Conservation (phyloP, 305 asterid genomes). For the Fraxinus greggii region DNA sequence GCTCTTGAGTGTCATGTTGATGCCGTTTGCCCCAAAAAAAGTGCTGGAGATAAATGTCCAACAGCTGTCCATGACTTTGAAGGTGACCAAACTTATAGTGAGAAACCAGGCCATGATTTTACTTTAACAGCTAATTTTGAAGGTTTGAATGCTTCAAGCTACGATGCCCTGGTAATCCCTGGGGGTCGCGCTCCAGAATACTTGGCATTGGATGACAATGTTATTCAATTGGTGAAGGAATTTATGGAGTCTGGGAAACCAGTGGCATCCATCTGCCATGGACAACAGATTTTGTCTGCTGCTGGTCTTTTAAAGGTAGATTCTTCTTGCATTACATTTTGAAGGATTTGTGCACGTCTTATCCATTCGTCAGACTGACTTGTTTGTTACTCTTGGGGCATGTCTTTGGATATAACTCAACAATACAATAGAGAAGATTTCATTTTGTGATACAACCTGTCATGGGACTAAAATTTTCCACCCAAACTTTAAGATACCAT, state of each 20-base stretch:
- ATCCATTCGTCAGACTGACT: neutral
- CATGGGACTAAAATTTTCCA: neutral
- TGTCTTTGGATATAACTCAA: neutral
- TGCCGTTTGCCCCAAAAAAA: slow-evolving; percentile 83
- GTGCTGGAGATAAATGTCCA: slow-evolving; percentile 64
- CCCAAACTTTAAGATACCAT: neutral
- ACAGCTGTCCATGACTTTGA: slow-evolving; percentile 94
- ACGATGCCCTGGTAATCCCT: slow-evolving; percentile 88
- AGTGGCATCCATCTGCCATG: slow-evolving; percentile 93
- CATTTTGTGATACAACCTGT: neutral
- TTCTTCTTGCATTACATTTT: slow-evolving; percentile 7
- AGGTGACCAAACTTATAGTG: slow-evolving; percentile 96
- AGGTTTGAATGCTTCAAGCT: slow-evolving; percentile 55
- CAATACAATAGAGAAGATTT: neutral
- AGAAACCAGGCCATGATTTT: slow-evolving; percentile 93
- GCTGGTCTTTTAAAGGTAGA: slow-evolving; percentile 87
- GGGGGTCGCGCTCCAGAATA: slow-evolving; percentile 98
- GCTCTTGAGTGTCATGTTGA: slow-evolving; percentile 87
- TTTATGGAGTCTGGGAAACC: slow-evolving; percentile 81
- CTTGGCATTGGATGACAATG: slow-evolving; percentile 66
- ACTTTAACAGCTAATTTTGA: slow-evolving; percentile 64
- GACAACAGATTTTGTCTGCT: slow-evolving; percentile 92
- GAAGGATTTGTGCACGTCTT: neutral
- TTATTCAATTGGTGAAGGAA: slow-evolving; percentile 61
- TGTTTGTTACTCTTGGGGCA: neutral